Evolutionary conservation across 257 asterid species (phyloP).

Genomic region (Solanum peruvianum): DNA sequence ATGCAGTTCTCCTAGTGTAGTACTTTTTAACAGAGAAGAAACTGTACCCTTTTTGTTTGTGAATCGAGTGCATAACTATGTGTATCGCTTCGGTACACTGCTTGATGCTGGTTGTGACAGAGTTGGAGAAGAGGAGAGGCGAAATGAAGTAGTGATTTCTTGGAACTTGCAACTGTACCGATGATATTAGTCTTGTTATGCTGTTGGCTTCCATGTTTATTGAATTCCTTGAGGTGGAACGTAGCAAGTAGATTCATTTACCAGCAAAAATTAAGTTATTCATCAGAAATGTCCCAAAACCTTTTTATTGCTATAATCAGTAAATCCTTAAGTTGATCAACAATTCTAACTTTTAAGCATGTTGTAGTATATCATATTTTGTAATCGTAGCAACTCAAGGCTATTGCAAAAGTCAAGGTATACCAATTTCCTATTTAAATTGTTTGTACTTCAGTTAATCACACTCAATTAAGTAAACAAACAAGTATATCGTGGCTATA

Average conservation of each 20-base stretch:
- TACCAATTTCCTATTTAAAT: background rate
- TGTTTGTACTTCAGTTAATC: background rate
- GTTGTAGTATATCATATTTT: background rate
- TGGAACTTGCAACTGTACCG: background rate
- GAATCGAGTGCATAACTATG: background rate
- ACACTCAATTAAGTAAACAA: background rate
- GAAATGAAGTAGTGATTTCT: background rate
- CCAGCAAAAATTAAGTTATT: background rate
- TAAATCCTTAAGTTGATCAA: background rate
- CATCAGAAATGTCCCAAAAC: background rate
- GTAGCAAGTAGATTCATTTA: background rate
- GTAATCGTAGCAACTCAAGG: background rate
- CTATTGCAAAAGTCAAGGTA: background rate
- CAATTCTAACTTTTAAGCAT: background rate
- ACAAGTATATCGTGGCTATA: background rate
- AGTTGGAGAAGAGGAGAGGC: background rate
- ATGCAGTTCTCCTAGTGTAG: constrained; percentile 83
- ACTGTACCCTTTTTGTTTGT: background rate
- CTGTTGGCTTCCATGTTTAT: background rate
- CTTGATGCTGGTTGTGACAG: background rate
- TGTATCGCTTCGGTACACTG: background rate
- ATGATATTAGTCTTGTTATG: background rate
- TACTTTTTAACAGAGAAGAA: background rate
- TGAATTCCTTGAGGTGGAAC: background rate
- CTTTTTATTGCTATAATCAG: background rate